Conservation (phyloP, 2,329 filamentous ascomycete species). For the Colletotrichum sp. region DNA sequence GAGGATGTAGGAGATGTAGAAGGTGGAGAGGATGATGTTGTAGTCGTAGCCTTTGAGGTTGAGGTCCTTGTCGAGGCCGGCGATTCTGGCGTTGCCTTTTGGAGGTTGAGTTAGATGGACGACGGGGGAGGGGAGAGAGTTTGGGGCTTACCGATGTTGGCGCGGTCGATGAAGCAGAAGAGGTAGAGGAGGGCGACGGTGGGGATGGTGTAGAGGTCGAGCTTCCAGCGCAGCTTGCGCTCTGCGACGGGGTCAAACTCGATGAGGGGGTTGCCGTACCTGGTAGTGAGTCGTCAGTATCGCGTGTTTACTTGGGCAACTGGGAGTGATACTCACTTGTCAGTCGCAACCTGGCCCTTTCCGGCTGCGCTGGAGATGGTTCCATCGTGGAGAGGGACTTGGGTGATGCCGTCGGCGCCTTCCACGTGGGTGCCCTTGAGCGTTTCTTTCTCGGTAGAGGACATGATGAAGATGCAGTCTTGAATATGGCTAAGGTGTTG, state of each 20-base stretch:
- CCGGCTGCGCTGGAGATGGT: constrained; percentile 38
- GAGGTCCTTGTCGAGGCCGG: constrained; percentile 68
- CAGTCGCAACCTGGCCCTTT: constrained; percentile 49
- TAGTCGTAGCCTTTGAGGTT: constrained; percentile 68
- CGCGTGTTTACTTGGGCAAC: rapidly evolving
- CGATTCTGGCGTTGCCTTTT: constrained; percentile 70
- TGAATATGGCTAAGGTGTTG: not conserved
- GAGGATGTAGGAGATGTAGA: constrained; percentile 76
- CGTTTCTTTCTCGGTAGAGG: constrained; percentile 5
- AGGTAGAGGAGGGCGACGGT: constrained; percentile 71
- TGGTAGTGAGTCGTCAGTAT: constrained; percentile 21
- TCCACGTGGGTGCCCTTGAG: constrained; percentile 1
- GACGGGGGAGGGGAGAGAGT: no score
- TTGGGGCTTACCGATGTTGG: constrained; percentile 69
- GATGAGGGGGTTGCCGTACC: constrained; percentile 54
- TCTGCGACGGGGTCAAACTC: constrained; percentile 64
- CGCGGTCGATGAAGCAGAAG: constrained; percentile 78
- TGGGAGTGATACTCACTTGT: constrained; percentile 37
- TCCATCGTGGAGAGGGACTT: not conserved
- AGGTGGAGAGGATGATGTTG: constrained; percentile 70
- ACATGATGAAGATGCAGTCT: not conserved
- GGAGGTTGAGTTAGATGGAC: no score
- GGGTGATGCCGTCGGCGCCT: constrained; percentile 12
- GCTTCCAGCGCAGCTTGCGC: constrained; percentile 62
- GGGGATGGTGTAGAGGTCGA: constrained; percentile 70